Conservation (phyloP, 2,329 filamentous ascomycete species). For the Rutstroemia sp. region DNA sequence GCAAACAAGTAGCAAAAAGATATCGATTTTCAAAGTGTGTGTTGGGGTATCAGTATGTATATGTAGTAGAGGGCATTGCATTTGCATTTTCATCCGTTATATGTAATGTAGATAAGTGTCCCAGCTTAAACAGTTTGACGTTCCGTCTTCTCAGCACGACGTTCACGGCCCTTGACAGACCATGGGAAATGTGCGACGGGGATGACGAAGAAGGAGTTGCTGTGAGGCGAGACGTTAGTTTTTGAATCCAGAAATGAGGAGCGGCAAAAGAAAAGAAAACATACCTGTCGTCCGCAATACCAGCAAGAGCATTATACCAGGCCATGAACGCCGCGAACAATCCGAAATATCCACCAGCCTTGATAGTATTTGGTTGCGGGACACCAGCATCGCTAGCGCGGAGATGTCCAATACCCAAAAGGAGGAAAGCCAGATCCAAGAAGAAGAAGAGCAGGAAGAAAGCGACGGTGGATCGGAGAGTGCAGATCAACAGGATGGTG, state of each 20-base stretch:
- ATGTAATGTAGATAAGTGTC: too few species aligned
- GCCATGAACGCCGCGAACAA: constrained; percentile 72
- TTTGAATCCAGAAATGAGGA: not conserved
- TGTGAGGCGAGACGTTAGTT: constrained; percentile 36
- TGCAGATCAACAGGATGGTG: constrained; percentile 44
- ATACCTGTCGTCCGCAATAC: constrained; percentile 66
- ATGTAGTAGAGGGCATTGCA: too few species aligned
- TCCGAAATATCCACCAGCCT: constrained; percentile 73
- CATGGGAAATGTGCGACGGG: constrained; percentile 94
- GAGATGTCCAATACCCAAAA: constrained; percentile 40
- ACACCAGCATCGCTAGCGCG: constrained; percentile 22
- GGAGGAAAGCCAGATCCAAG: constrained; percentile 50
- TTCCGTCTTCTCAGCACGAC: constrained; percentile 43
- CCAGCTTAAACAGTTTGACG: constrained; percentile 22
- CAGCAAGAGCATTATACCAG: constrained; percentile 82
- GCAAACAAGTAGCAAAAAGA: too few species aligned
- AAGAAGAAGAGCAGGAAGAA: constrained; percentile 54
- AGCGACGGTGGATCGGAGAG: constrained; percentile 50
- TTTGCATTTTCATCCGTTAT: too few species aligned
- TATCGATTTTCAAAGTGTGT: too few species aligned
- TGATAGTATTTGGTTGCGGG: constrained; percentile 41
- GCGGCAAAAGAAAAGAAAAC: constrained; percentile 24
- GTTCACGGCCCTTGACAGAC: constrained; percentile 68
- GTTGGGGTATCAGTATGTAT: too few species aligned
- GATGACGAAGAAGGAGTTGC: constrained; percentile 82